phyloP scores from a whole-genome alignment of 306 rosid genomes.

The Senna siamea region DNA sequence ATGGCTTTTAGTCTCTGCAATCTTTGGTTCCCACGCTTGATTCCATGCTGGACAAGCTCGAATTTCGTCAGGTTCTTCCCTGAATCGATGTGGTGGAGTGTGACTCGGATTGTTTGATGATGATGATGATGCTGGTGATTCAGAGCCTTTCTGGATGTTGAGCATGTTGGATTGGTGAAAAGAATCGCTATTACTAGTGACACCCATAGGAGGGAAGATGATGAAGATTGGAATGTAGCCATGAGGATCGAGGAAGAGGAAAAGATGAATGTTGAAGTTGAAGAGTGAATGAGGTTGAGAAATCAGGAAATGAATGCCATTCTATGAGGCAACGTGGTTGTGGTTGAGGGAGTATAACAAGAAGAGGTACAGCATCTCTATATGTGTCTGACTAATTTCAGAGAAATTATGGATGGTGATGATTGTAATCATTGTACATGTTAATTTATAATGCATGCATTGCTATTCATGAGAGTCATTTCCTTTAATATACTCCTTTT shows the following conservation, averaged over 20 bases:
- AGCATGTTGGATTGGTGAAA: constrained; percentile 43
- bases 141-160: constrained; percentile 52
- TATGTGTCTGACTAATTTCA: too few species aligned
- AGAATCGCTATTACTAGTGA: constrained; percentile 32
- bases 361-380: background rate
- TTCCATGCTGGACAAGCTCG: constrained; percentile 65
- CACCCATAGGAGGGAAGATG: constrained; percentile 11
- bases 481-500: background rate
- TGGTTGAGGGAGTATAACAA: constrained; percentile 27
- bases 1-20: constrained; percentile 63
- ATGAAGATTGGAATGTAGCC: constrained; percentile 45
- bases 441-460: background rate
- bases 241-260: constrained; percentile 15
- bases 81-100: constrained; percentile 67
- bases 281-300: constrained; percentile 42
- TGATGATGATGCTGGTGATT: constrained; percentile 23
- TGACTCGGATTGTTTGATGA: constrained; percentile 62
- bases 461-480: constrained; percentile 5
- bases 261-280: background rate
- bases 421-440: constrained; percentile 26
- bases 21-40: constrained; percentile 58
- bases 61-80: constrained; percentile 74
- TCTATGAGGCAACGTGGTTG: too few species aligned
- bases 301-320: constrained; percentile 38
- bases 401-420: constrained; percentile 12